Evolutionary conservation across 768 basidiomycete species (phyloP).

Genomic region (Leucocoprinus leucothites): DNA sequence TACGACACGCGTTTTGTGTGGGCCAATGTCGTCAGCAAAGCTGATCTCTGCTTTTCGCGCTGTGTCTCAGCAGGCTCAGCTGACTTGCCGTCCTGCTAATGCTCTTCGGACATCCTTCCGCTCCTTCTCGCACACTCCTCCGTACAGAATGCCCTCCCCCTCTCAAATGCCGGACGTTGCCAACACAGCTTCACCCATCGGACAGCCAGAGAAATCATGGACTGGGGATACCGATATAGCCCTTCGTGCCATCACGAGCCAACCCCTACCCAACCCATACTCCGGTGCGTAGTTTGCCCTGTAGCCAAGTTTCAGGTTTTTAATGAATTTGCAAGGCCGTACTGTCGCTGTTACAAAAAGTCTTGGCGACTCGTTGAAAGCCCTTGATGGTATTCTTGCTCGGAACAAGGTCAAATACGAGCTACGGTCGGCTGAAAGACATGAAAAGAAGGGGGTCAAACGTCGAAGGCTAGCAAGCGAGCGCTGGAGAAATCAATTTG

Average conservation of each 20-base stretch:
- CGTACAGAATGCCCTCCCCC: not conserved
- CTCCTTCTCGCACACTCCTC: not conserved
- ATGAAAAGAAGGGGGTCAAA: slow-evolving; percentile 83
- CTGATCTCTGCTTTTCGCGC: slow-evolving; percentile 6
- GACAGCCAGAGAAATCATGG: too few relatives aligned
- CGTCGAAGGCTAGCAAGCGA: slow-evolving; percentile 70
- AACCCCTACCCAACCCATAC: slow-evolving; percentile 48
- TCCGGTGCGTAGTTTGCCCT: slow-evolving; percentile 37
- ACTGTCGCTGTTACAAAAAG: slow-evolving; percentile 48
- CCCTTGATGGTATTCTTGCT: slow-evolving; percentile 47
- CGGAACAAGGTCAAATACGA: slow-evolving; percentile 55
- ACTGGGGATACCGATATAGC: slow-evolving; percentile 35
- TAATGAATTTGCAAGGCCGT: slow-evolving; percentile 46
- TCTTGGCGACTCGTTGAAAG: slow-evolving; percentile 44
- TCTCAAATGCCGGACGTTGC: not conserved
- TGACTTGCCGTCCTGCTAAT: not conserved
- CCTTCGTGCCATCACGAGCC: slow-evolving; percentile 18
- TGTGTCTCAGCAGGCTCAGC: not conserved
- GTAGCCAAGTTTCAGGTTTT: slow-evolving; percentile 6
- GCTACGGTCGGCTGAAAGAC: slow-evolving; percentile 50
- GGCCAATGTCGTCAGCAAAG: slow-evolving; percentile 7
- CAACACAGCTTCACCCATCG: not conserved
- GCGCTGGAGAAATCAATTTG: slow-evolving; percentile 78
- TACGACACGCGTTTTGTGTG: not conserved
- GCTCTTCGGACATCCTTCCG: not conserved